These are phyloP conservation scores for Myxozyma mucilagina DNA, from an alignment of 805 yeast genomes.

Conservation along the genomic window DNA sequence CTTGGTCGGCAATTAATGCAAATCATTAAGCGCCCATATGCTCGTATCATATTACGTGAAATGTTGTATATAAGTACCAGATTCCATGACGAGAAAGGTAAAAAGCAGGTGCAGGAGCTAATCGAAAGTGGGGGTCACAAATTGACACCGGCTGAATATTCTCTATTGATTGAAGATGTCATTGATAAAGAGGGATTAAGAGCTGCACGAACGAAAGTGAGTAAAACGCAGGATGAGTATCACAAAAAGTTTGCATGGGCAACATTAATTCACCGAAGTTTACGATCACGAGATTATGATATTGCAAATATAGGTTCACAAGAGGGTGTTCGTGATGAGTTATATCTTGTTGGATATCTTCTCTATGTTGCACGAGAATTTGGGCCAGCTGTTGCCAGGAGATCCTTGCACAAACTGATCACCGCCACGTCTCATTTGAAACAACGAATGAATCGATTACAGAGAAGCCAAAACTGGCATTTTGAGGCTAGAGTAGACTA, in stretches of 20 bases:
- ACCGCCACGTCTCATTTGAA: neutral
- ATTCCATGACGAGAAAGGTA: neutral
- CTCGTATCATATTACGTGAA: constrained; percentile 14
- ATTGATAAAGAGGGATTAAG: constrained; percentile 5
- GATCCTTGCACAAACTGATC: constrained; percentile 5
- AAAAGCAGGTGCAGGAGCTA: neutral
- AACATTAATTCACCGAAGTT: constrained; percentile 2
- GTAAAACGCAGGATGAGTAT: neutral
- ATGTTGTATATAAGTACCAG: constrained; percentile 8
- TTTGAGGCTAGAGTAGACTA: neutral
- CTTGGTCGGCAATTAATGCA: constrained; percentile 13
- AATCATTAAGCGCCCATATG: constrained; percentile 5
- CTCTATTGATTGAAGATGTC: constrained; percentile 11
- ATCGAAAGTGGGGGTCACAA: neutral
- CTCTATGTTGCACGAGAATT: constrained; percentile 1
- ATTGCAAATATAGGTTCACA: neutral
- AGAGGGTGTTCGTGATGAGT: neutral
- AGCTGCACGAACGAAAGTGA: neutral
- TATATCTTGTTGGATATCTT: constrained; percentile 6
- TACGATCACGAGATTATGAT: neutral
- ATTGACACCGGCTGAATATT: constrained; percentile 16
- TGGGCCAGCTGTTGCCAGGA: constrained; percentile 16
- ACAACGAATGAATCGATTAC: neutral
- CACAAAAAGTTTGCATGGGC: constrained; percentile 14
- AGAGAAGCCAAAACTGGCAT: neutral